A percentile compares a stretch with the other conserved stretches of the same genome.
These are phyloP conservation scores for Gaeumannomyces sp. DNA, from an alignment of 2,329 filamentous ascomycete genomes.

Conservation along the genomic window DNA sequence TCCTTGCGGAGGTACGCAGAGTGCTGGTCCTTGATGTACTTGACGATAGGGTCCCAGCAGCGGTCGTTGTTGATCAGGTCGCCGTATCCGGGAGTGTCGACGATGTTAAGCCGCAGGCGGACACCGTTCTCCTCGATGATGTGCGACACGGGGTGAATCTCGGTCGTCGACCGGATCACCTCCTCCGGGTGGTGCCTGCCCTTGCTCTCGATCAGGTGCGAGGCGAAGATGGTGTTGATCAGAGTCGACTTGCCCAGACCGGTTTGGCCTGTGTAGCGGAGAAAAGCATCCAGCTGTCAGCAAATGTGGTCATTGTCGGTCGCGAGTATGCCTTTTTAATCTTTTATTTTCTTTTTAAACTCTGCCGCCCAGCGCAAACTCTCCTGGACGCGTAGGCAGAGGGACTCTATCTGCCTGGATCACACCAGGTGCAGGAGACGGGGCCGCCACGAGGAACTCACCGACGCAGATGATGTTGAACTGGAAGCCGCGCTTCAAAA, in stretches of 20 bases:
- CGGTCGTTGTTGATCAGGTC: slow-evolving; percentile 99
- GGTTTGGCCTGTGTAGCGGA: slow-evolving; percentile 68
- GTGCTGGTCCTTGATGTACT: slow-evolving; percentile 99
- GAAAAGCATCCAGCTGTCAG: not conserved
- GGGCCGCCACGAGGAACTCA: slow-evolving; percentile 45
- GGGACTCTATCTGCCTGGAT: not conserved
- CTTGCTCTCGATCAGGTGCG: slow-evolving; percentile 98
- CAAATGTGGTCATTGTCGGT: not conserved
- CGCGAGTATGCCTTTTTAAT: no score
- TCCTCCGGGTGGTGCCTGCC: slow-evolving; percentile 89
- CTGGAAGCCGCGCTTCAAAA: slow-evolving; percentile 98
- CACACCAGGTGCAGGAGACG: not conserved
- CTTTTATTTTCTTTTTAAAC: not conserved
- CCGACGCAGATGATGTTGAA: slow-evolving; percentile 97
- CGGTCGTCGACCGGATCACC: slow-evolving; percentile 88
- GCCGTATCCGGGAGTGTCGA: slow-evolving; percentile 96
- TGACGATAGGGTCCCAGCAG: slow-evolving; percentile 99
- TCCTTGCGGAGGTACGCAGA: slow-evolving; percentile 98
- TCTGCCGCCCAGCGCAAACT: not conserved
- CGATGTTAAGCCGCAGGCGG: slow-evolving; percentile 94
- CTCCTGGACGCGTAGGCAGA: not conserved
- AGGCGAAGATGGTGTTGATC: slow-evolving; percentile 99
- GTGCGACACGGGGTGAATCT: slow-evolving; percentile 96
- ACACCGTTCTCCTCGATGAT: slow-evolving; percentile 99
- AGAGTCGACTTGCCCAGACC: slow-evolving; percentile 97